Percentiles rank a stretch among this genome's conserved stretches.
These are phyloP conservation scores for Ajuga chamaepitys DNA, from an alignment of 257 asterid species.

Conservation along the genomic window DNA sequence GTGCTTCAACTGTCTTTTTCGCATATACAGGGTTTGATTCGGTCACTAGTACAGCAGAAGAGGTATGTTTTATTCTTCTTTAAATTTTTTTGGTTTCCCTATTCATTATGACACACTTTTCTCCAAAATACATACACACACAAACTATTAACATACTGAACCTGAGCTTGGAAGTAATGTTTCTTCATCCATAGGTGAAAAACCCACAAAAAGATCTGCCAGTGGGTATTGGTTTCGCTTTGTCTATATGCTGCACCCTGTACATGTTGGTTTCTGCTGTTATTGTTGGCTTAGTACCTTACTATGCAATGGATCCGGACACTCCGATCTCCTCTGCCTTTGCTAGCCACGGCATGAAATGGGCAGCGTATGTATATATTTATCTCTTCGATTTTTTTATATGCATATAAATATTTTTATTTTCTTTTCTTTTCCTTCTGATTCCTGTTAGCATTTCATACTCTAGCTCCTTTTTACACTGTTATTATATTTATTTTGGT, in stretches of 20 bases:
- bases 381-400: background rate
- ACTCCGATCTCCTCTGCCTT: constrained; percentile 92
- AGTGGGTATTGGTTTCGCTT: constrained; percentile 65
- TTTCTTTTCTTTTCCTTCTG: background rate
- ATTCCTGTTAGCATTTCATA: background rate
- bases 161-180: constrained; percentile 3
- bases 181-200: constrained; percentile 48
- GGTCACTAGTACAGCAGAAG: constrained; percentile 95
- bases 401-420: no score
- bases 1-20: constrained; percentile 87
- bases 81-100: background rate
- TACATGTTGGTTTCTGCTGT: constrained; percentile 90
- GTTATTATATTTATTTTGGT: constrained; percentile 9
- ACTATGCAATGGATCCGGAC: constrained; percentile 85
- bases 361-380: constrained; percentile 78
- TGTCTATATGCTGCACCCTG: constrained; percentile 68
- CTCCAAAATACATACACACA: no score
- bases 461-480: background rate
- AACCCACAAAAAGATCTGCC: constrained; percentile 87
- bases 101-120: background rate
- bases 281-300: constrained; percentile 85
- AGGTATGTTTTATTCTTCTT: constrained; percentile 33
- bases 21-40: constrained; percentile 86
- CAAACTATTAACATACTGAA: background rate
- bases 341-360: constrained; percentile 52